A percentile compares a stretch with the other conserved stretches of the same genome.
Conservation (phyloP, 2,329 filamentous ascomycete species). For the Colletotrichum zoysiae region DNA sequence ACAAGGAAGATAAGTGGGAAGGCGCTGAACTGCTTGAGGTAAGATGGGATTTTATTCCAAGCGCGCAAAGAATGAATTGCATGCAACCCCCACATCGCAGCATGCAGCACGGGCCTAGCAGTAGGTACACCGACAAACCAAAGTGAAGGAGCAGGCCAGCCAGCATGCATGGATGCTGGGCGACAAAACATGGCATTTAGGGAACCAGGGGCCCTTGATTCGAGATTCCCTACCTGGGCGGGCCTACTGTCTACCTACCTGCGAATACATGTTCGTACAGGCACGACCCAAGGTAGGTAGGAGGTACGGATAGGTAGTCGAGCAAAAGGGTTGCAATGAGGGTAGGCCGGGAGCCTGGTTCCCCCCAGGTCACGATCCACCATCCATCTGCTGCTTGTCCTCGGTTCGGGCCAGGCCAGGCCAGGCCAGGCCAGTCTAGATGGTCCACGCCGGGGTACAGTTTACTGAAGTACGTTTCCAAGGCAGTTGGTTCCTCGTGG, state of each 20-base stretch:
- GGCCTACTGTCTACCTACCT: too few species aligned
- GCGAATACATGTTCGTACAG: too few species aligned
- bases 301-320: neutral
- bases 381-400: neutral
- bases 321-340: neutral
- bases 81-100: neutral
- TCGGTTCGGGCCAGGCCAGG: neutral
- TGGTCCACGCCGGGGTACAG: too few species aligned
- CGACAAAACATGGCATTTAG: neutral
- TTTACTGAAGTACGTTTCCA: too few species aligned
- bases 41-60: neutral
- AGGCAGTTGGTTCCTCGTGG: too few species aligned
- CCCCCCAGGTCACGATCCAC: neutral
- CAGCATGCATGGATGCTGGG: neutral
- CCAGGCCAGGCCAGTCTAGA: too few species aligned
- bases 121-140: neutral
- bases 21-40: neutral
- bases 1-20: neutral
- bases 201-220: neutral
- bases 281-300: too few species aligned
- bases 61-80: neutral
- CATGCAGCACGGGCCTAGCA: neutral
- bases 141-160: neutral
- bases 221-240: neutral
- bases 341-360: neutral